These are phyloP conservation scores for Phylloporus arenicola DNA, from an alignment of 768 basidiomycete genomes.

Conservation along the genomic window DNA sequence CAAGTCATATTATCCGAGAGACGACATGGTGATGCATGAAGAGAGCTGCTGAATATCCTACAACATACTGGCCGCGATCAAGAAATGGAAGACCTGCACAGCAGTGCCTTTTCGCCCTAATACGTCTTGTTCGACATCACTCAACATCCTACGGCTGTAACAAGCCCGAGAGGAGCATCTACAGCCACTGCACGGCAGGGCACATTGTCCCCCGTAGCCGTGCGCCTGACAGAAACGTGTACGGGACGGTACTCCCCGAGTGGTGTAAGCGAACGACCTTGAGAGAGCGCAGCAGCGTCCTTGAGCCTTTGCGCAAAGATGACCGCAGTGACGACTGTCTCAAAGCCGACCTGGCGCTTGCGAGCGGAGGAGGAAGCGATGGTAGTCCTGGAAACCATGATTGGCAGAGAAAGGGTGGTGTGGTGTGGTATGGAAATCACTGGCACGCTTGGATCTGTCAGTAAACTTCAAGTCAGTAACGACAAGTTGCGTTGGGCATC, in stretches of 20 bases:
- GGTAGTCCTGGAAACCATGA: not conserved
- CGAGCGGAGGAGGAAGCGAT: not conserved
- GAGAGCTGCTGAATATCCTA: not conserved
- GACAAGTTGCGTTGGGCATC: not conserved
- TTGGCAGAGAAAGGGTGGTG: not conserved
- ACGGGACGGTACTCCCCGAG: not conserved
- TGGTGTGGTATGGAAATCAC: not conserved
- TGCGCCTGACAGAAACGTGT: not conserved
- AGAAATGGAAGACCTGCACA: not conserved
- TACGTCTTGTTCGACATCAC: not conserved
- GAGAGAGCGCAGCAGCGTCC: constrained; percentile 12
- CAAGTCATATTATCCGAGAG: not conserved
- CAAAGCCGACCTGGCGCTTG: constrained; percentile 9
- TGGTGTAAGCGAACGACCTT: not conserved
- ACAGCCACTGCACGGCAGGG: not conserved
- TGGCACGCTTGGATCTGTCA: not conserved
- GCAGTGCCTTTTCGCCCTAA: not conserved
- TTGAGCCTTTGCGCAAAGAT: constrained; percentile 22
- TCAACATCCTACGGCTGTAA: not conserved
- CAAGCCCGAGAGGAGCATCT: not conserved
- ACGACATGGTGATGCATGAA: not conserved
- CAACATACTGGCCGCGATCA: not conserved
- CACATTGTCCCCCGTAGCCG: not conserved
- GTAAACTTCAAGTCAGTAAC: not conserved
- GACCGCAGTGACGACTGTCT: constrained; percentile 19